phyloP scores from a whole-genome alignment of 768 basidiomycete genomes.

The Termitomyces sp. region DNA sequence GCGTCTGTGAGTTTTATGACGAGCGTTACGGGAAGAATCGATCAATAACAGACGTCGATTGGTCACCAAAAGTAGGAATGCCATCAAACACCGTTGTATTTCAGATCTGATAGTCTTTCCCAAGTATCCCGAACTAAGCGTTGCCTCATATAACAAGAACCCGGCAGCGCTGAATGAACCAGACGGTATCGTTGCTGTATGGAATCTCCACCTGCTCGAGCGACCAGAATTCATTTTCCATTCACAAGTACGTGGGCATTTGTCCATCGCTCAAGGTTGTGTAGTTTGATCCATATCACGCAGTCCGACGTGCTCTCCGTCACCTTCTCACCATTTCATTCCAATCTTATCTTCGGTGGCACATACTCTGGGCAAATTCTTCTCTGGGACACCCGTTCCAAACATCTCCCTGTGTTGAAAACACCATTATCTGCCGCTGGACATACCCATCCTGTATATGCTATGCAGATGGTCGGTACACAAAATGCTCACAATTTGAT shows the following conservation, averaged over 20 bases:
- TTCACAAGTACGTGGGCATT: constrained; percentile 71
- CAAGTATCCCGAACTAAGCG: constrained; percentile 93
- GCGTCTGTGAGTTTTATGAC: constrained; percentile 93
- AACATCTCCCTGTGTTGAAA: constrained; percentile 94
- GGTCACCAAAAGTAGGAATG: constrained; percentile 86
- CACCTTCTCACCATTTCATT: constrained; percentile 96
- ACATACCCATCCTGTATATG: constrained; percentile 98
- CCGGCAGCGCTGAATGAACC: constrained; percentile 91
- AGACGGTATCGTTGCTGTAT: constrained; percentile 94
- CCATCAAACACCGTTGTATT: not conserved
- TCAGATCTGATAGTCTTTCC: constrained; percentile 2
- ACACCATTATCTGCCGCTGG: constrained; percentile 95
- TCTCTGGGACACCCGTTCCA: constrained; percentile 97
- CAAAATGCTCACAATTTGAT: constrained; percentile 99
- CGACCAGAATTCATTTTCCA: constrained; percentile 98
- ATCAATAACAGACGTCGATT: constrained; percentile 94
- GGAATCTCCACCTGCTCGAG: constrained; percentile 95
- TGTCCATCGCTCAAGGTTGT: not conserved
- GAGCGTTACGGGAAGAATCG: constrained; percentile 90
- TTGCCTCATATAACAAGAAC: constrained; percentile 98
- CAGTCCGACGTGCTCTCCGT: constrained; percentile 98
- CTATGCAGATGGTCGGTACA: constrained; percentile 97
- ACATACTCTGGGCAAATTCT: constrained; percentile 99
- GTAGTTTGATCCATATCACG: constrained; percentile 13
- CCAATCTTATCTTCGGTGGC: constrained; percentile 95